Conservation (phyloP, 106 monocot genomes). For the Dendrobium huoshanense region DNA sequence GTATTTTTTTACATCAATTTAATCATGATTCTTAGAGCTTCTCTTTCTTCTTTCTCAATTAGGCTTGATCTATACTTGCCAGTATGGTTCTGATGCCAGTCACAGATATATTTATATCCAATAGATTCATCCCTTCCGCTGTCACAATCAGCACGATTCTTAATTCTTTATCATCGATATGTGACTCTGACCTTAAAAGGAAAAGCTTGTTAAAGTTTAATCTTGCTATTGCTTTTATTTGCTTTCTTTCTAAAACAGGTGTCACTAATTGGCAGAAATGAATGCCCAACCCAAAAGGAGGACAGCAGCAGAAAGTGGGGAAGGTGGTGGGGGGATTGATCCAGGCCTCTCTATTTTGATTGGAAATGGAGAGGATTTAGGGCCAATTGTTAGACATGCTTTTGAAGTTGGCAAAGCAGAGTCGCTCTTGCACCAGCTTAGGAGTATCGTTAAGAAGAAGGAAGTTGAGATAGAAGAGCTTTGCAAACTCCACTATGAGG, state of each 20-base stretch:
- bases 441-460: slow-evolving; percentile 48
- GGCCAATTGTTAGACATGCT: slow-evolving; percentile 41
- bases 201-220: not conserved
- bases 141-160: not conserved
- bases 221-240: not conserved
- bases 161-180: not conserved
- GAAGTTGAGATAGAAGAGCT: slow-evolving; percentile 70
- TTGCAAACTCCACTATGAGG: slow-evolving; percentile 65
- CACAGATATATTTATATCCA: too few relatives aligned
- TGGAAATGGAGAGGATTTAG: slow-evolving; percentile 53
- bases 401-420: slow-evolving; percentile 64
- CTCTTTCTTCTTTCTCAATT: too few relatives aligned
- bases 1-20: too few relatives aligned
- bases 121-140: not conserved
- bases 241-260: not conserved
- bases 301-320: slow-evolving; percentile 21
- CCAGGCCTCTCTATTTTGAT: slow-evolving; percentile 29
- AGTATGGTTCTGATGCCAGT: too few relatives aligned
- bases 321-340: slow-evolving; percentile 27
- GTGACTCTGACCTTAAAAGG: not conserved
- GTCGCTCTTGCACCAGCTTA: slow-evolving; percentile 48
- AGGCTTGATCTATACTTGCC: too few relatives aligned
- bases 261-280: slow-evolving; percentile 19
- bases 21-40: too few relatives aligned
- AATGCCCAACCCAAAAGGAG: slow-evolving; percentile 30